These are phyloP conservation scores for Trichoderma hamatum DNA, from an alignment of 2,329 filamentous ascomycete species.

Conservation along the genomic window DNA sequence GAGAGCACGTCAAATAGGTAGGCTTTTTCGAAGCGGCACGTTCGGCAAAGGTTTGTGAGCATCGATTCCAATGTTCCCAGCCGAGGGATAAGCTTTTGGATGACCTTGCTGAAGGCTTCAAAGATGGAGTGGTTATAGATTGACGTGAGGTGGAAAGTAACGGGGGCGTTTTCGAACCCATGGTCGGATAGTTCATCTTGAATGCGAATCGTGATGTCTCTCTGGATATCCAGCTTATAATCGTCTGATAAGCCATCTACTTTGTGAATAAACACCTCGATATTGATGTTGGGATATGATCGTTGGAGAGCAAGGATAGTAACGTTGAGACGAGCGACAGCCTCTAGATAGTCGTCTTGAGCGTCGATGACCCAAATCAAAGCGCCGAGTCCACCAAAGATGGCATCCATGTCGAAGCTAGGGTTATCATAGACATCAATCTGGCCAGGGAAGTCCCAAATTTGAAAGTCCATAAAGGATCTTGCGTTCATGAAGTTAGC, in stretches of 20 bases:
- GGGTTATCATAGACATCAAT: conserved; percentile 86
- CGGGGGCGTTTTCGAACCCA: conserved; percentile 88
- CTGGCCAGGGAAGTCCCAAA: conserved; percentile 96
- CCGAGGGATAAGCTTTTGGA: conserved; percentile 94
- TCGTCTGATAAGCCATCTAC: conserved; percentile 97
- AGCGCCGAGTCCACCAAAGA: conserved; percentile 92
- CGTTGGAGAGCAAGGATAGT: conserved; percentile 89
- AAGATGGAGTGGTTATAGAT: conserved; percentile 99
- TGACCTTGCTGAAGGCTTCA: conserved; percentile 97
- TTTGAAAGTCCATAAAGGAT: conserved; percentile 99
- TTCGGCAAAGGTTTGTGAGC: conserved; percentile 90
- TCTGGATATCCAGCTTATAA: conserved; percentile 93
- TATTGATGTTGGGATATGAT: conserved; percentile 89
- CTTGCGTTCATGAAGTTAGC: conserved; percentile 48
- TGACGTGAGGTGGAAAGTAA: conserved; percentile 93
- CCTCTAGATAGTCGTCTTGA: conserved; percentile 95
- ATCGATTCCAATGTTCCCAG: conserved; percentile 90
- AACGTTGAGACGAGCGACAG: conserved; percentile 80
- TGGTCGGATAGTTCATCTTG: conserved; percentile 94
- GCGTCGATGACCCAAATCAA: conserved; percentile 99
- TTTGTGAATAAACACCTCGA: conserved; percentile 99
- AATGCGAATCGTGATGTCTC: conserved; percentile 94
- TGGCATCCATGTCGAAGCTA: conserved; percentile 86
- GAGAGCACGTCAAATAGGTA: conserved; percentile 97
- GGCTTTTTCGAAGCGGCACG: conserved; percentile 94